These are phyloP conservation scores for Claviceps africana DNA, from an alignment of 2,329 filamentous ascomycete genomes.

Conservation along the genomic window DNA sequence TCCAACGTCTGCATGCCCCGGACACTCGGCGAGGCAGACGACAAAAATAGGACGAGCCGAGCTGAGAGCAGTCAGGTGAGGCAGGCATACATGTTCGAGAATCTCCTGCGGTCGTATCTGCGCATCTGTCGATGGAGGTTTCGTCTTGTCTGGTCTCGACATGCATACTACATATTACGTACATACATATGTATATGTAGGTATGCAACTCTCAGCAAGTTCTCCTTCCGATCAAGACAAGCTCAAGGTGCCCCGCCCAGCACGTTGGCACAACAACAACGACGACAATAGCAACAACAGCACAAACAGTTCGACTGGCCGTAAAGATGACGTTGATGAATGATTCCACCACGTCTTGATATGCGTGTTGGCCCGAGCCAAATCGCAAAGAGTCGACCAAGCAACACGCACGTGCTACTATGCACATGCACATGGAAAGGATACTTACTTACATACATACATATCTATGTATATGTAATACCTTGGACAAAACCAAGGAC, in stretches of 20 bases:
- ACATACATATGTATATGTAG: too few relatives aligned
- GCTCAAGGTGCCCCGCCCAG: not conserved
- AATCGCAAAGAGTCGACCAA: not conserved
- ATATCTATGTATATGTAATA: too few relatives aligned
- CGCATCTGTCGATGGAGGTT: not conserved
- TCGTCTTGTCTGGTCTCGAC: not conserved
- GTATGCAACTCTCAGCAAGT: too few relatives aligned
- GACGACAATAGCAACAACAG: too few relatives aligned
- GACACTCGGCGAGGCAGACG: not conserved
- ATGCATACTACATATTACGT: too few relatives aligned
- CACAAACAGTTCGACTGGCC: slow-evolving; percentile 2
- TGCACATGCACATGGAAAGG: too few relatives aligned
- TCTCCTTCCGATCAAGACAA: not conserved
- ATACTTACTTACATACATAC: too few relatives aligned
- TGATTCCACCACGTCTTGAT: not conserved
- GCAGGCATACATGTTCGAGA: too few relatives aligned
- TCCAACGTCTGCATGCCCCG: not conserved
- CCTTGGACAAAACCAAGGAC: too few relatives aligned
- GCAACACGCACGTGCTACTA: not conserved
- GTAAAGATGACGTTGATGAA: not conserved
- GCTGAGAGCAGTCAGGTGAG: too few relatives aligned
- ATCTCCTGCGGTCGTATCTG: not conserved
- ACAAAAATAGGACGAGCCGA: not conserved
- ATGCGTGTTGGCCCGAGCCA: not conserved
- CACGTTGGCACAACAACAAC: not conserved